A percentile compares a stretch with the other conserved stretches of the same genome.
These are phyloP conservation scores for Nicotiana tabacum DNA, from an alignment of 257 asterid species.

Conservation along the genomic window DNA sequence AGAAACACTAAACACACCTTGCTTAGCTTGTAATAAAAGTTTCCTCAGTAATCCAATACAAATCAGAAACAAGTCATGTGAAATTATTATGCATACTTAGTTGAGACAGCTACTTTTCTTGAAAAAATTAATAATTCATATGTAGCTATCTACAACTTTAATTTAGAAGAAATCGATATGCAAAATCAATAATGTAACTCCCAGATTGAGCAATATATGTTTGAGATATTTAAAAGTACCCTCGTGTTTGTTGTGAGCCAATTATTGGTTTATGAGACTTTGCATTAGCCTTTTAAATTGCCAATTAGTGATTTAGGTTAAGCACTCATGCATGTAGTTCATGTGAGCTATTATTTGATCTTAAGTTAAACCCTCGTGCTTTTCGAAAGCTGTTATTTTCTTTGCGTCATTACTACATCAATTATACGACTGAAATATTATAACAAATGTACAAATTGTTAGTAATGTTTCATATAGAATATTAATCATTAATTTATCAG, in stretches of 20 bases:
- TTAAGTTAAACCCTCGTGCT: background rate
- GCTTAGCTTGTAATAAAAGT: background rate
- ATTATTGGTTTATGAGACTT: background rate
- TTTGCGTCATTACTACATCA: background rate
- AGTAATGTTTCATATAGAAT: too few relatives aligned
- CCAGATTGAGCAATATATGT: background rate
- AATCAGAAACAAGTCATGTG: background rate
- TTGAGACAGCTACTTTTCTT: background rate
- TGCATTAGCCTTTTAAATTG: background rate
- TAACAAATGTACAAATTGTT: too few relatives aligned
- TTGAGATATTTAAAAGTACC: background rate
- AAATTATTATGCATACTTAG: background rate
- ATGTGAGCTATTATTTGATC: background rate
- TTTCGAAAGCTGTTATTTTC: background rate
- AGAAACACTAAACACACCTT: background rate
- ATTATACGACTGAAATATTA: background rate
- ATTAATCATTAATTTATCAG: too few relatives aligned
- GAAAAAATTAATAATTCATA: background rate
- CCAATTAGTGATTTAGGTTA: background rate
- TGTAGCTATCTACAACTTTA: background rate
- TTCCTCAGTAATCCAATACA: background rate
- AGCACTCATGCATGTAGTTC: background rate
- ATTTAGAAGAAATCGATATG: background rate
- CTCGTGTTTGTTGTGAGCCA: background rate
- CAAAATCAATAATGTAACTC: background rate